Evolutionary conservation across 1,284 basidiomycete species (phyloP).

Genomic region (Rhizoctonia solani): DNA sequence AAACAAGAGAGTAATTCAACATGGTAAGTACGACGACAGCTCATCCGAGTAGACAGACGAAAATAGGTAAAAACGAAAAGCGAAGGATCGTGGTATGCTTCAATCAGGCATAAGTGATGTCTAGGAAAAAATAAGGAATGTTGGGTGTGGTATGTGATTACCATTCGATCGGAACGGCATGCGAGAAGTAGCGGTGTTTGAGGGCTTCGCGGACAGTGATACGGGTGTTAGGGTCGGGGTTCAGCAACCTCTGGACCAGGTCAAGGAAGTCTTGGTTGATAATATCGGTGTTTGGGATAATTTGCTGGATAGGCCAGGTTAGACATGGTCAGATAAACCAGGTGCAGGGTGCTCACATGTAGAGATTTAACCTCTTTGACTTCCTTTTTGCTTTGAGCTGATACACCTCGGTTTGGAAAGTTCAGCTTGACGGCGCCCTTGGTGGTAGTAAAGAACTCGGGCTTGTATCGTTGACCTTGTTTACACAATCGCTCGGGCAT

Average conservation of each 20-base stretch:
- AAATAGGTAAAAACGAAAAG: conserved; percentile 26
- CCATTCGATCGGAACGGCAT: conserved; percentile 36
- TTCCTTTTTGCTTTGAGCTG: conserved; percentile 84
- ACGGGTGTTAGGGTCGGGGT: conserved; percentile 88
- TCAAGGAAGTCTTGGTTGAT: conserved; percentile 83
- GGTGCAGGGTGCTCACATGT: conserved; percentile 55
- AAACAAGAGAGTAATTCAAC: conserved; percentile 30
- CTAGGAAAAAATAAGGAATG: conserved; percentile 18
- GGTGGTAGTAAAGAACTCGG: conserved; percentile 76
- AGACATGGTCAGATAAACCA: background rate
- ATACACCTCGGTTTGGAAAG: conserved; percentile 67
- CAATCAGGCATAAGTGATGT: background rate
- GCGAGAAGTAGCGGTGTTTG: conserved; percentile 77
- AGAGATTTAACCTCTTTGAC: conserved; percentile 85
- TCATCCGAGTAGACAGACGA: conserved; percentile 9
- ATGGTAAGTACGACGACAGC: conserved; percentile 26
- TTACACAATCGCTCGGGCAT: conserved; percentile 87
- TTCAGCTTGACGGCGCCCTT: conserved; percentile 76
- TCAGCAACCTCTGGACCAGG: conserved; percentile 83
- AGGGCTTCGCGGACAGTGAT: conserved; percentile 87
- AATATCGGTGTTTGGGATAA: conserved; percentile 74
- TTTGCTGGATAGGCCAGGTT: conserved; percentile 59
- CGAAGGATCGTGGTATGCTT: conserved; percentile 31
- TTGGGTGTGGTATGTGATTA: conserved; percentile 10
- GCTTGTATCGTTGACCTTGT: conserved; percentile 72